Evolutionary conservation across 1,139 yeast genomes (phyloP), one percentile per base, ranked within the genome.

Genomic region (Eremothecium sinecaudum): DNA sequence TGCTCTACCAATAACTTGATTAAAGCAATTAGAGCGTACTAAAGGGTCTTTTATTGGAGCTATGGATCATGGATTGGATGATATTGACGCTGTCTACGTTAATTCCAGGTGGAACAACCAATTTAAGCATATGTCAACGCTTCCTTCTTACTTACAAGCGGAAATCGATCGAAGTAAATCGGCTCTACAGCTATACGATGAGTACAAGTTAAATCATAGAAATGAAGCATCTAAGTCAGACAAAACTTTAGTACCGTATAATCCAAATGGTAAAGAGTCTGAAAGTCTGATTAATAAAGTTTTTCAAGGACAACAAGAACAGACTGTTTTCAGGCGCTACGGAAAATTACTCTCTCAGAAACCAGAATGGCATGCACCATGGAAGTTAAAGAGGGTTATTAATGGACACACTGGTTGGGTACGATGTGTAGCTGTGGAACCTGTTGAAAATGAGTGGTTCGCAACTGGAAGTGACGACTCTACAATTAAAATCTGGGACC

Each of bases 371-470:
- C 65, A 72, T 50, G 69, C 73, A 1, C 71, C 75, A 1, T 86
- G 94, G 93, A 71, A 73, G 45, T 66, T 84, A 3, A 66, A 66
- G 53, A 65, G 83, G 37, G 86, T 90, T 2, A 67, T 90, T 2
- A 76, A 83, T 1, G 98, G 97, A 2, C 98, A 92, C 53, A 69
- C 72, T 29, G 98, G 98, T 0, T 87, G 97, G 93, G 87, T 92
- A 1, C 67, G 94, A 30, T 67, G 84, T 17, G 65, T 86, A 2
- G 69, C 79, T 6, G 71, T 83, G 6, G 98, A 90, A 41, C 94
- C 94, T 1, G 50, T 51, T 2, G 79, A 80, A 31, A 87, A 87
- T 54, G 71, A 75, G 46, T 90, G 93, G 86, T 90, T 83, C 59
- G 94, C 78, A 3, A 79, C 96, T 0, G 98, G 97, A 0, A 77